Base-by-base conservation (phyloP, 2,329 filamentous ascomycete species). In the Rhinocladiella mackenziei region DNA sequence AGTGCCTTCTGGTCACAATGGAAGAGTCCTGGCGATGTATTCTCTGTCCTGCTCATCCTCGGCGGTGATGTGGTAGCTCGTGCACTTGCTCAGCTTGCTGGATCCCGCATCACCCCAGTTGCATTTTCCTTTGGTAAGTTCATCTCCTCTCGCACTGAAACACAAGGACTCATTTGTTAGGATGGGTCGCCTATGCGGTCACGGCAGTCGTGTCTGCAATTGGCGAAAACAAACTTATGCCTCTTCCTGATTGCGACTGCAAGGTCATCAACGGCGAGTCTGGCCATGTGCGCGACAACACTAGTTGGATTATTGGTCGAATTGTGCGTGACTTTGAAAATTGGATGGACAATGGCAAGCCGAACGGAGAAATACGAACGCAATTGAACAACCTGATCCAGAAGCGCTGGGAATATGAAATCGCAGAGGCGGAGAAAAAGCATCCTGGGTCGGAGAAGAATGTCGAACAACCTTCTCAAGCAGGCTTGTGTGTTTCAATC, bases 231-330 rank as follows among this genome's bases (percentile, higher is more conserved):
- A 53, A 49, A 30, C 53, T 67, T 10, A 60, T 67, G 54, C 68
- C 66, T 5, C 39, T 52, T 22, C 63, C 71, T 2, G 50, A 53
- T 22, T 45, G 51, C 57, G 43, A 34, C 4, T 60, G 71, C 13
- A 63, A 70, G 36, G 45, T 54, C 14, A 47, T 52, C 26, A 68
- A 69, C 45, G 55, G 39, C 20, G 39, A 45, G 14, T 37, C 53
- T 11, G 64, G 68, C 1, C 65, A 67, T 45, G 54, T 56, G 4
- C 59, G 66, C 1, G 57, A 62, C 2, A 73, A 72, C 40, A 56
- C 57, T 9, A 62, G 56, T 14, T 74, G 69, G 69, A 56, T 72
- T 3, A 53, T 74, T 7, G 69, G 68, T 0, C 58, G 70, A 0
- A 57, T 73, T 0, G 47, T 72, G 5, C 58, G 69, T 18, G 69